phyloP scores from a whole-genome alignment of 1,139 yeast genomes.

The Pneumocystis carinii region DNA sequence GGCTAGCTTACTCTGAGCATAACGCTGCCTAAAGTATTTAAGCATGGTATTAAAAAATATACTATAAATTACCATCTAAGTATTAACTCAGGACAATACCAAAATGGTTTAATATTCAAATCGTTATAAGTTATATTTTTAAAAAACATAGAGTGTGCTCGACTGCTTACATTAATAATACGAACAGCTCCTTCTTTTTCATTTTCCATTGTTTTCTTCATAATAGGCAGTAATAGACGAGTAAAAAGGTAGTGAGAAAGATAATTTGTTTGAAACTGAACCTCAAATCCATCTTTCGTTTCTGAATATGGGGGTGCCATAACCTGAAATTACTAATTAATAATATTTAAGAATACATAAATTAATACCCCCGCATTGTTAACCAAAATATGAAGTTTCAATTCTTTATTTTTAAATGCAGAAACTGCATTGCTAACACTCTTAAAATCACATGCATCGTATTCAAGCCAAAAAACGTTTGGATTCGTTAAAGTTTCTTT shows the following conservation, averaged over 20 bases:
- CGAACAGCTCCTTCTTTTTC: slow-evolving; percentile 30
- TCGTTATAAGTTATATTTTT: slow-evolving; percentile 5
- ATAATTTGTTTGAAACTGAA: slow-evolving; percentile 69
- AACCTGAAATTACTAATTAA: not conserved
- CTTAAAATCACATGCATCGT: slow-evolving; percentile 34
- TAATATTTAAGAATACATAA: slow-evolving; percentile 5
- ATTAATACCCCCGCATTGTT: slow-evolving; percentile 16
- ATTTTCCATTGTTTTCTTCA: slow-evolving; percentile 25
- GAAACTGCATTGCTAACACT: slow-evolving; percentile 13
- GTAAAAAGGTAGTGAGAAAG: slow-evolving; percentile 62
- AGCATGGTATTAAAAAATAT: not conserved
- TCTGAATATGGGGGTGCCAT: slow-evolving; percentile 12
- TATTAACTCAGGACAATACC: not conserved
- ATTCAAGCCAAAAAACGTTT: slow-evolving; percentile 16
- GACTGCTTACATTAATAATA: slow-evolving; percentile 51
- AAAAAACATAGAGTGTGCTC: slow-evolving; percentile 38
- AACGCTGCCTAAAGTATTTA: slow-evolving; percentile 8
- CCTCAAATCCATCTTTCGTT: slow-evolving; percentile 16
- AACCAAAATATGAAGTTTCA: slow-evolving; percentile 13
- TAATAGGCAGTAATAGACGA: slow-evolving; percentile 41
- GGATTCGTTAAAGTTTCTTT: slow-evolving; percentile 19
- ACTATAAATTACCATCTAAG: not conserved
- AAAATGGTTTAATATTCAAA: slow-evolving; percentile 2
- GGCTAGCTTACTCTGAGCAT: slow-evolving; percentile 16
- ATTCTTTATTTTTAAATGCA: slow-evolving; percentile 12